phyloP scores from a whole-genome alignment of 2,329 filamentous ascomycete species.

The Colletotrichum sp. region DNA sequence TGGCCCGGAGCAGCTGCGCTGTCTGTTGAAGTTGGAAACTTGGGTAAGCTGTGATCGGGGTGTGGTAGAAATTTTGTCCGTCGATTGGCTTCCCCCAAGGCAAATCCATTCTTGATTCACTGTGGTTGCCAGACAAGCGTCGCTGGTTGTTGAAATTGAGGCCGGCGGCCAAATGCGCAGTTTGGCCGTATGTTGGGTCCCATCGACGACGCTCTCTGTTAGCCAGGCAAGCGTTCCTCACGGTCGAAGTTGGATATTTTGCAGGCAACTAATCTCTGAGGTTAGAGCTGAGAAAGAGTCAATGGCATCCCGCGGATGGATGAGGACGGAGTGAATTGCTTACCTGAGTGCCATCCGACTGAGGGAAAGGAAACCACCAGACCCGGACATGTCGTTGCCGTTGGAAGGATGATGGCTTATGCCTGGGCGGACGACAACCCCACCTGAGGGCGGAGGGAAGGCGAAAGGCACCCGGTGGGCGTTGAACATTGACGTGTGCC shows the following conservation, averaged over 20 bases:
- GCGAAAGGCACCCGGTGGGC: neutral
- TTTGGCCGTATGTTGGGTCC: neutral
- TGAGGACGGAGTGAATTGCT: neutral
- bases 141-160: too few relatives aligned
- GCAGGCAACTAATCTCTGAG: neutral
- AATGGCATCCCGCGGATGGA: neutral
- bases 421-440: neutral
- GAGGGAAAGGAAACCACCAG: neutral
- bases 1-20: neutral
- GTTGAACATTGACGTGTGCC: neutral
- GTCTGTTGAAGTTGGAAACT: neutral
- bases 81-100: neutral
- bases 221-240: neutral
- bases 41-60: neutral
- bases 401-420: too few relatives aligned
- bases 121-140: too few relatives aligned
- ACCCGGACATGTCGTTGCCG: neutral
- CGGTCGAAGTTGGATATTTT: rapidly evolving
- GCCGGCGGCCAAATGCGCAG: neutral
- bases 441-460: neutral
- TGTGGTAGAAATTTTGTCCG: neutral
- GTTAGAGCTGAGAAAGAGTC: neutral
- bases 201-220: neutral
- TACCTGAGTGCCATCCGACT: neutral
- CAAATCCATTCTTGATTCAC: too few relatives aligned